Evolutionary conservation across 352 stramenopile genomes (phyloP).

Genomic region (Phytophthora lateralis): DNA sequence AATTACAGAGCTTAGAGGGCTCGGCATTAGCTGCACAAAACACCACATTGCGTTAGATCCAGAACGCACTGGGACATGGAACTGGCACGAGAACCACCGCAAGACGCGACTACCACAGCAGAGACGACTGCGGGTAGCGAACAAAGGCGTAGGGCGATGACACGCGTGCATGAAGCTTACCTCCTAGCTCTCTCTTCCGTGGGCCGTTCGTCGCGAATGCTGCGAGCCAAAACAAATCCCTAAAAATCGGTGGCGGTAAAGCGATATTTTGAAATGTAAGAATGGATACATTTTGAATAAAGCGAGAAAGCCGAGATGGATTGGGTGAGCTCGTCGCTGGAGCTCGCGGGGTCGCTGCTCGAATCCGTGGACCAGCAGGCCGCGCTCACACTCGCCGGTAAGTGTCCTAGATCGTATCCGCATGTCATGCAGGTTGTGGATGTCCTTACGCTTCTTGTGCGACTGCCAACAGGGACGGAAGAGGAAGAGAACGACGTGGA

Average conservation of each 20-base stretch:
- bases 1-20: slow-evolving; percentile 42
- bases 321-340: slow-evolving; percentile 85
- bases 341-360: slow-evolving; percentile 79
- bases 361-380: slow-evolving; percentile 88
- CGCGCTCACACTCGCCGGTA: slow-evolving; percentile 67
- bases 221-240: neutral
- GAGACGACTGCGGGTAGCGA: neutral
- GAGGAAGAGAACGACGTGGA: slow-evolving; percentile 33
- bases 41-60: slow-evolving; percentile 15
- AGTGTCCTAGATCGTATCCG: neutral
- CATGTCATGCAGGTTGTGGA: neutral
- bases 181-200: slow-evolving; percentile 14
- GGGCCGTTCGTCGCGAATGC: slow-evolving; percentile 13
- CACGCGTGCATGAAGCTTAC: slow-evolving; percentile 9
- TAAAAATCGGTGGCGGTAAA: neutral
- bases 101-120: slow-evolving; percentile 2
- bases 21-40: slow-evolving; percentile 29
- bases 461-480: slow-evolving; percentile 18
- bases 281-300: slow-evolving; percentile 4
- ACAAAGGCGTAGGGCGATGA: neutral
- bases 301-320: slow-evolving; percentile 52
- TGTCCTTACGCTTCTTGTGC: slow-evolving; percentile 10
- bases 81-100: neutral
- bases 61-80: neutral
- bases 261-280: neutral